Evolutionary conservation across 345 rosid genomes (phyloP), one percentile per base, ranked within the genome.

Genomic region (Eucalyptus polybractea): DNA sequence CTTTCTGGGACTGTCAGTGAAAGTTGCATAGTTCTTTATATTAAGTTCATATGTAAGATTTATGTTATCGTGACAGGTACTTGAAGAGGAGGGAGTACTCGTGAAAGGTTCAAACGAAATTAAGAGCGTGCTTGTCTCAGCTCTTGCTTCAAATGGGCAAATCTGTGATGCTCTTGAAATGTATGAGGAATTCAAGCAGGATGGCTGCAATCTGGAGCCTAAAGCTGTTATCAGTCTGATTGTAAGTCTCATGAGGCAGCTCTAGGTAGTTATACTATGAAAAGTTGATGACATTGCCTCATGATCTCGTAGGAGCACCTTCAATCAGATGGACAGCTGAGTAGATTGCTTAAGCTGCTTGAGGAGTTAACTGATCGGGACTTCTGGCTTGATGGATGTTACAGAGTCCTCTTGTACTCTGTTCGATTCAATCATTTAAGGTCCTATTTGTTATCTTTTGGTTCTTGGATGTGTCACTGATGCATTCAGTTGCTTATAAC

Each of bases 131-230:
- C 97, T 97, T 83, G 91, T 96, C 54, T 89, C 94, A 22, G 95
- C 98, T 89, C 95, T 98, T 90, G 99, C 97, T 81, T 93, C 93
- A 62, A 90, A 91, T 90, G 97, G 96, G 88, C 92, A 91, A 90
- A 88, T 94, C 87, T 88, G 91, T 65, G 99, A 97, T 91, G 99
- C 99, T 67, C 91, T 97, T 47, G 58, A 50, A 54, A 51, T 94
- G 47, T 97, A 95, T 90, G 90, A 95, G 90, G 96, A 96, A 92
- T 94, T 95, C 89, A 96, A 95, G 95, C 88, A 91, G 90, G 92
- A 91, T 47, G 92, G 95, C 92, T 86, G 89, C 53, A 80, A 56
- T 50, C 33, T 94, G 89, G 96, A 95, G 89, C 96, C 98, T 60
- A 98, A 93, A 94, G 92, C 96, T 90, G 92, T 92, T 60, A 88